Evolutionary conservation across 2,329 filamentous ascomycete genomes (phyloP).

Genomic region (Cordyceps cateniannulata): DNA sequence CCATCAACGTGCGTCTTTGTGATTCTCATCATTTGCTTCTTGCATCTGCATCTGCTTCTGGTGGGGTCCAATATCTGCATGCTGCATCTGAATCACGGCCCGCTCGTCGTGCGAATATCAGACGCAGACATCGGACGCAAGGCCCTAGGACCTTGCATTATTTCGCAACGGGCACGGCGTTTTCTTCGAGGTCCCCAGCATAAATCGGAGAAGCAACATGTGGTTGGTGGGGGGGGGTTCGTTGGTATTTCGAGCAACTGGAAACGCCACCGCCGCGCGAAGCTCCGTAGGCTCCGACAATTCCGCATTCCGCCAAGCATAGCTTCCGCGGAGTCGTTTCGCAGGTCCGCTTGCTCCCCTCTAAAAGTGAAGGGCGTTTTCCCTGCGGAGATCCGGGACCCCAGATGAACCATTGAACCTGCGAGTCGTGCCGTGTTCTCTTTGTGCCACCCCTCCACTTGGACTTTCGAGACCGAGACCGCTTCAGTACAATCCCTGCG

Average conservation of each 20-base stretch:
- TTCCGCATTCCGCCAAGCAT: not conserved
- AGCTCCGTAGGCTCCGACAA: not conserved
- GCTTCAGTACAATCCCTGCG: not conserved
- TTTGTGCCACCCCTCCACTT: too few species aligned
- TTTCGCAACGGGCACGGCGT: not conserved
- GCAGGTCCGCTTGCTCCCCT: not conserved
- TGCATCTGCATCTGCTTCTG: not conserved
- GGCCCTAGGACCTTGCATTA: not conserved
- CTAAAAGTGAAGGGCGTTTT: not conserved
- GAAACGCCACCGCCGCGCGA: not conserved
- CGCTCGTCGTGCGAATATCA: not conserved
- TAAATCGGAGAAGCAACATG: not conserved
- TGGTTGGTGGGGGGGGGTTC: not conserved
- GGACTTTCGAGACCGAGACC: too few species aligned
- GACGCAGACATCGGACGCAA: not conserved
- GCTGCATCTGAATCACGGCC: not conserved
- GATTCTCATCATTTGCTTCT: not conserved
- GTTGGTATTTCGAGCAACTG: not conserved
- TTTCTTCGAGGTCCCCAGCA: not conserved
- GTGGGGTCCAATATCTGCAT: not conserved
- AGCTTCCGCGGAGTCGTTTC: not conserved
- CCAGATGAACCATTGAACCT: not conserved
- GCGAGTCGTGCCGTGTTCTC: not conserved
- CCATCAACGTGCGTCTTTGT: not conserved
- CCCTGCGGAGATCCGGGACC: not conserved